Percentiles rank a stretch among this genome's conserved stretches.
Conservation (phyloP, 2,329 filamentous ascomycete genomes). For the Macrophomina phaseolina region DNA sequence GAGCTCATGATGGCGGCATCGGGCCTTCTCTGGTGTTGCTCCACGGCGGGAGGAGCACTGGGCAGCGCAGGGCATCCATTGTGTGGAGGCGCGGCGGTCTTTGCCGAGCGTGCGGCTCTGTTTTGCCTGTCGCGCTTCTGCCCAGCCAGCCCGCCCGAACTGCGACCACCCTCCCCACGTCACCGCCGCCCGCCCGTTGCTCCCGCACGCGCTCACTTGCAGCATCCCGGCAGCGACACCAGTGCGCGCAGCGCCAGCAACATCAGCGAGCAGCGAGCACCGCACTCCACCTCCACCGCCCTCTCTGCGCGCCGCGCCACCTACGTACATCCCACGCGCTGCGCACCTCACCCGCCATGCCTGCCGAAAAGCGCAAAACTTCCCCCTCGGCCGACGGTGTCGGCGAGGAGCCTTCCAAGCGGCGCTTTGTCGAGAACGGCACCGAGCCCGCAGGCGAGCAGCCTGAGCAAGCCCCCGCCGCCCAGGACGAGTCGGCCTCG, state of each 20-base stretch:
- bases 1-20: constrained; percentile 3
- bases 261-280: too few relatives aligned
- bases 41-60: constrained; percentile 5
- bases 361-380: constrained; percentile 42
- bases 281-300: too few relatives aligned
- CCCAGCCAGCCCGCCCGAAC: too few relatives aligned
- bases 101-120: too few relatives aligned
- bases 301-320: too few relatives aligned
- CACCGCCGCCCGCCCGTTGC: too few relatives aligned
- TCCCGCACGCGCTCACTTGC: too few relatives aligned
- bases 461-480: background rate
- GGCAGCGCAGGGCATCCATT: background rate
- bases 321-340: too few relatives aligned
- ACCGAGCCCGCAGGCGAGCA: constrained; percentile 4
- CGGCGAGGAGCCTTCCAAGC: constrained; percentile 41
- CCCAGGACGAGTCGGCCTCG: background rate
- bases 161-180: too few relatives aligned
- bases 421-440: constrained; percentile 36
- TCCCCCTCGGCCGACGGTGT: constrained; percentile 39
- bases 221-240: too few relatives aligned
- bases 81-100: background rate
- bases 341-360: constrained; percentile 1
- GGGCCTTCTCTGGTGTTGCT: constrained; percentile 20
- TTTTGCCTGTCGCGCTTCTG: too few relatives aligned
- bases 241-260: too few relatives aligned